Percentiles rank a stretch among this genome's conserved stretches.
phyloP scores from a whole-genome alignment of 108 stramenopile genomes.

The Licmophora abbreviata region DNA sequence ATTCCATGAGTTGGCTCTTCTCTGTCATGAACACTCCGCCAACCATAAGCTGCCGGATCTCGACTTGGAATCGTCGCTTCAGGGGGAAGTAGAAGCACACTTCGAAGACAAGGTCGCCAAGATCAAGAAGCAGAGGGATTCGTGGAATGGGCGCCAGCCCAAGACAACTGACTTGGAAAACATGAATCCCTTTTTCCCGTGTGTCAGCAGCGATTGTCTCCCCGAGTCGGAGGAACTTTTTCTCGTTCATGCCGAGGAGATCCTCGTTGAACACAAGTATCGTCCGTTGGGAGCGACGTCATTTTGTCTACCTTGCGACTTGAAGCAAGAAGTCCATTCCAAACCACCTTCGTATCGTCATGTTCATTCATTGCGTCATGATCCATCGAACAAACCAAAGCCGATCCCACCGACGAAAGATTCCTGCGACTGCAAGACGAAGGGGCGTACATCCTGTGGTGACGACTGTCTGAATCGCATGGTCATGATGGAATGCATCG shows the following conservation, averaged over 20 bases:
- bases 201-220: too few species aligned
- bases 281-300: too few species aligned
- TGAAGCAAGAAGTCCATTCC: slow-evolving; percentile 61
- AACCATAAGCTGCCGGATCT: slow-evolving; percentile 59
- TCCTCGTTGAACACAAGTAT: too few species aligned
- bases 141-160: neutral
- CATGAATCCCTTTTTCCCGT: slow-evolving; percentile 17
- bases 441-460: slow-evolving; percentile 39
- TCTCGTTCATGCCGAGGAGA: too few species aligned
- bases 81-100: slow-evolving; percentile 34
- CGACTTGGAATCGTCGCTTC: slow-evolving; percentile 46
- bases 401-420: slow-evolving; percentile 45
- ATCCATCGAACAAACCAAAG: slow-evolving; percentile 46
- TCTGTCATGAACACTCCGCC: slow-evolving; percentile 78
- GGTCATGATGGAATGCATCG: slow-evolving; percentile 68
- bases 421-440: slow-evolving; percentile 47
- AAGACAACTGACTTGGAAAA: neutral
- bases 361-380: slow-evolving; percentile 40
- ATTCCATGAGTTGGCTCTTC: slow-evolving; percentile 77
- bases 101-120: slow-evolving; percentile 17
- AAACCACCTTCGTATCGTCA: slow-evolving; percentile 63
- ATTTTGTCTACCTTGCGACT: slow-evolving; percentile 58
- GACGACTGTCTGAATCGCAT: slow-evolving; percentile 79
- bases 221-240: too few species aligned
- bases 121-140: neutral